Conservation (phyloP, 495 filamentous ascomycete species). For the Rhizodiscina lignyota region DNA sequence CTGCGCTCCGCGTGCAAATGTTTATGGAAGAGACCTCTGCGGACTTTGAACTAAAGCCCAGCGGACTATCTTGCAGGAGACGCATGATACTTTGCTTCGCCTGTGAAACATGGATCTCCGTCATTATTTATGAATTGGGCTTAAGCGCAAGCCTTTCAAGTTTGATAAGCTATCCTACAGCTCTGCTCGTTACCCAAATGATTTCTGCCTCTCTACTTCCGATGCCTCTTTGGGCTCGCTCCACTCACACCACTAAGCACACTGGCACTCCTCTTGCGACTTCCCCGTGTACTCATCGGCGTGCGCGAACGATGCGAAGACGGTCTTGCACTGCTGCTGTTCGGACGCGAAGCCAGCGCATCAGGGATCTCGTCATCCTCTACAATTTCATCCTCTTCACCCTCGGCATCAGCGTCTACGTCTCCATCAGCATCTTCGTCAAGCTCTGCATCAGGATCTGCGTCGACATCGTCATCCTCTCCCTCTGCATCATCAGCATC, state of each 20-base stretch:
- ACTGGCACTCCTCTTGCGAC: conserved; percentile 65
- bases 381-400: conserved; percentile 10
- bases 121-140: too few relatives aligned
- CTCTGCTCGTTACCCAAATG: too few relatives aligned
- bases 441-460: conserved; percentile 4
- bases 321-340: background rate
- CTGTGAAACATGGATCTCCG: too few relatives aligned
- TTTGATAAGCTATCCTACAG: too few relatives aligned
- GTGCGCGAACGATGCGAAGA: conserved; percentile 2
- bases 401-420: conserved; percentile 5
- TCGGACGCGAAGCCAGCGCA: background rate
- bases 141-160: too few relatives aligned
- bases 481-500: conserved; percentile 25
- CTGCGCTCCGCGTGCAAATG: too few relatives aligned
- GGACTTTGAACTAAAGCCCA: too few relatives aligned
- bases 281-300: conserved; percentile 10
- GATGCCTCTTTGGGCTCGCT: conserved; percentile 54
- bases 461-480: conserved; percentile 6
- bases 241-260: conserved; percentile 52
- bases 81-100: too few relatives aligned
- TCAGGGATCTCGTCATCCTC: conserved; percentile 3
- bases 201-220: conserved; percentile 38
- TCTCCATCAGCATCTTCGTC: conserved; percentile 4
- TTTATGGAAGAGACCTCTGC: too few relatives aligned
- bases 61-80: too few relatives aligned